These are phyloP conservation scores for Otatea glauca DNA, from an alignment of 176 grass and related monocot genomes.

Conservation along the genomic window DNA sequence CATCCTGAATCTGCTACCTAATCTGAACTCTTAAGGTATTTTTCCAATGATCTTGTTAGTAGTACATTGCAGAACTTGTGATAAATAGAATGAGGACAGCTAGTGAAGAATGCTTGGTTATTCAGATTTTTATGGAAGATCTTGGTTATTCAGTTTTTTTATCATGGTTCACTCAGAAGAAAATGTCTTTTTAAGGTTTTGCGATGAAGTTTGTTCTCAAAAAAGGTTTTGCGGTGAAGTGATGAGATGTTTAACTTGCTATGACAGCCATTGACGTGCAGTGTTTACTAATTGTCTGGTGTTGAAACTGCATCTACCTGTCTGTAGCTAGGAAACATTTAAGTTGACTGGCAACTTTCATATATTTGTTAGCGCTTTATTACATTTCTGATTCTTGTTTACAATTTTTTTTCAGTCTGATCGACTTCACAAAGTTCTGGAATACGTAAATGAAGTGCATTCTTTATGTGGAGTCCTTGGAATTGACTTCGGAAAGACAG, in stretches of 20 bases:
- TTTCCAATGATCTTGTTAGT: neutral
- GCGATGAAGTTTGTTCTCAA: neutral
- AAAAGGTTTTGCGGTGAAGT: conserved; percentile 7
- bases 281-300: neutral
- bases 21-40: neutral
- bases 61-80: conserved; percentile 2
- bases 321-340: neutral
- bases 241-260: neutral
- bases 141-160: neutral
- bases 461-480: conserved; percentile 84
- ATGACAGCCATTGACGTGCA: neutral
- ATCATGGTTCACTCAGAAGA: neutral
- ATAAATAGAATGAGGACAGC: conserved; percentile 1
- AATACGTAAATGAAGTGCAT: conserved; percentile 89
- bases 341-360: neutral
- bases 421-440: conserved; percentile 85
- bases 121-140: neutral
- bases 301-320: neutral
- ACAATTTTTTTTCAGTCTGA: conserved; percentile 70
- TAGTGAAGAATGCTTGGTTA: conserved; percentile 10
- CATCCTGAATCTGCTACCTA: conserved; percentile 1
- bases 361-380: neutral
- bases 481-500: conserved; percentile 73
- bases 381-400: conserved; percentile 21
- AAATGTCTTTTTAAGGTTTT: conserved; percentile 12